These are phyloP conservation scores for Candida michaelii DNA, from an alignment of 805 yeast genomes.

Conservation along the genomic window DNA sequence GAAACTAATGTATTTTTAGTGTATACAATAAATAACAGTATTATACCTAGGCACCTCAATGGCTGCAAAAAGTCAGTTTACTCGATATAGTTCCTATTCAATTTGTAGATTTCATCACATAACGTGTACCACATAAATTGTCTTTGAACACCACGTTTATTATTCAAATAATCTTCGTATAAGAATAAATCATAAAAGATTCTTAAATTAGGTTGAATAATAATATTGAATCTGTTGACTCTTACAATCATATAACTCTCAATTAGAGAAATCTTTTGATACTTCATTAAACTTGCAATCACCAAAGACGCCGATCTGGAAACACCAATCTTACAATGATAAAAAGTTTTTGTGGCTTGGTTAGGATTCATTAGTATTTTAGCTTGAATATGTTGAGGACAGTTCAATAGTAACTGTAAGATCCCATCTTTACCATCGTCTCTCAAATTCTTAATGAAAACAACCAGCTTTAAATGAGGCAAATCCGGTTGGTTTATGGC, in stretches of 20 bases:
- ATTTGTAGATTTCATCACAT: constrained; percentile 28
- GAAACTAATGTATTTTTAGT: background rate
- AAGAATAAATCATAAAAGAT: constrained; percentile 38
- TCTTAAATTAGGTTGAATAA: constrained; percentile 42
- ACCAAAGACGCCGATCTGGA: constrained; percentile 43
- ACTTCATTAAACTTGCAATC: constrained; percentile 39
- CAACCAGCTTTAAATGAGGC: constrained; percentile 15
- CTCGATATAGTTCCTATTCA: constrained; percentile 27
- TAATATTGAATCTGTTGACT: constrained; percentile 40
- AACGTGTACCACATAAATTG: constrained; percentile 29
- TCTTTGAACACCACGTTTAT: constrained; percentile 11
- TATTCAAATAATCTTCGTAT: constrained; percentile 25
- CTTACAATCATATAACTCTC: constrained; percentile 38
- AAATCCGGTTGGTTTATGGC: constrained; percentile 10
- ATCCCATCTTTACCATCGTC: constrained; percentile 42
- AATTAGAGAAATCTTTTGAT: constrained; percentile 27
- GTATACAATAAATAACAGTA: background rate
- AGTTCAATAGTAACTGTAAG: constrained; percentile 24
- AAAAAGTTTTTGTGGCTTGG: constrained; percentile 20
- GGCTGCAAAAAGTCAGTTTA: constrained; percentile 3
- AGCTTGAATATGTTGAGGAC: constrained; percentile 31
- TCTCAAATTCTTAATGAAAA: constrained; percentile 34
- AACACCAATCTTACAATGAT: constrained; percentile 44
- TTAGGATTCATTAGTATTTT: constrained; percentile 24
- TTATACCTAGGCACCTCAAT: background rate